Conservation (phyloP, 1,284 basidiomycete genomes). For the Moniliella sp. region DNA sequence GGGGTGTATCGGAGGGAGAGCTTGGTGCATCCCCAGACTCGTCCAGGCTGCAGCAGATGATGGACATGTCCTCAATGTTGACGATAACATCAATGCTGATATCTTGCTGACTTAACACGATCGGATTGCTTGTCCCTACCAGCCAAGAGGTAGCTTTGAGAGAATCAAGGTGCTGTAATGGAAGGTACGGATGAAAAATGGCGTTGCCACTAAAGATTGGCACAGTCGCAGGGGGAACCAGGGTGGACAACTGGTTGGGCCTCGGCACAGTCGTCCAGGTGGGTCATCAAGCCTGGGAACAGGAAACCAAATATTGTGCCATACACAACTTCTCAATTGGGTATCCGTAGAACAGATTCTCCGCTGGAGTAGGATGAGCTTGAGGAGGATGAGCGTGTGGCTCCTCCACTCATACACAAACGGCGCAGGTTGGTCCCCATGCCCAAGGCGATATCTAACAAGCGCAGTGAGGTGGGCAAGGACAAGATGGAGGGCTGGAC, state of each 20-base stretch:
- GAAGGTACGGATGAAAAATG: conserved; percentile 94
- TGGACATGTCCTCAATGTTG: too few species aligned
- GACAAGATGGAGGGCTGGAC: too few species aligned
- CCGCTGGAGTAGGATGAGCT: conserved; percentile 69
- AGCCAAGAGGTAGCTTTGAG: conserved; percentile 62
- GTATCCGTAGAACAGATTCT: conserved; percentile 87
- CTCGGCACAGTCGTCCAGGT: conserved; percentile 42
- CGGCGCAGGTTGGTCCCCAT: conserved; percentile 71
- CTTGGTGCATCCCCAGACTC: too few species aligned
- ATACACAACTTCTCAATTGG: conserved; percentile 89
- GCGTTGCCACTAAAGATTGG: conserved; percentile 45
- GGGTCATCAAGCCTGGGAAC: conserved; percentile 45
- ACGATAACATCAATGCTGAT: conserved; percentile 61
- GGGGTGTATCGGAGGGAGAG: too few species aligned
- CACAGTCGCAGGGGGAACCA: too few species aligned
- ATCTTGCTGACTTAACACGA: conserved; percentile 77
- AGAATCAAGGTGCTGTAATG: conserved; percentile 81
- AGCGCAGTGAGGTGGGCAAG: too few species aligned
- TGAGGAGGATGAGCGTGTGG: conserved; percentile 75
- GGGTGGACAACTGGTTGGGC: too few species aligned
- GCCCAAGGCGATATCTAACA: too few species aligned
- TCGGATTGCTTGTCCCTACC: conserved; percentile 70
- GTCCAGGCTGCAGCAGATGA: too few species aligned
- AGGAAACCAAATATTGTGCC: conserved; percentile 62
- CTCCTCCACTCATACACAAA: conserved; percentile 82